These are phyloP conservation scores for Retiboletus flavoniger DNA, from an alignment of 1,284 basidiomycete genomes.

Conservation along the genomic window DNA sequence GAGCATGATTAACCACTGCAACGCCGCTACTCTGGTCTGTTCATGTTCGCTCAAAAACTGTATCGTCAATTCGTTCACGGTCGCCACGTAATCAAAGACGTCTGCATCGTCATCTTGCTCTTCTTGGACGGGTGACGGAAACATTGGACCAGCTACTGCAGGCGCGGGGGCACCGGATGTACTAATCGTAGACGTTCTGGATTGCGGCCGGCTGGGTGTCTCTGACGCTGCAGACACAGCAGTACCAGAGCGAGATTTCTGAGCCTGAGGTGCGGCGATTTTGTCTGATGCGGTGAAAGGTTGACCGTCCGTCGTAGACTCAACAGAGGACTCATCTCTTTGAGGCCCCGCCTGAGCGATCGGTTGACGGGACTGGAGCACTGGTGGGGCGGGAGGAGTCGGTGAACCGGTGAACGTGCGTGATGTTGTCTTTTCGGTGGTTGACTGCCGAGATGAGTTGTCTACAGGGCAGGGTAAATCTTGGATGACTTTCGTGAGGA, in stretches of 20 bases:
- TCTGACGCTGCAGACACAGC: constrained; percentile 20
- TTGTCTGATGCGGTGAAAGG: constrained; percentile 22
- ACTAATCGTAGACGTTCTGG: constrained; percentile 49
- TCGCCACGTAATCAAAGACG: constrained; percentile 88
- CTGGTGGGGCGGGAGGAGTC: constrained; percentile 41
- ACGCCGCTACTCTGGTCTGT: constrained; percentile 90
- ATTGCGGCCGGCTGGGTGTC: constrained; percentile 52
- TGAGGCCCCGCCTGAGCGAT: constrained; percentile 39
- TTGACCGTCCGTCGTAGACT: constrained; percentile 37
- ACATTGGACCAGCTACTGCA: constrained; percentile 23
- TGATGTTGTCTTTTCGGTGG: constrained; percentile 31
- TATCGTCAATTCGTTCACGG: constrained; percentile 88
- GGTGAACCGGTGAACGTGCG: constrained; percentile 48
- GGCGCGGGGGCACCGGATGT: constrained; percentile 25
- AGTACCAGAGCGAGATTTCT: constrained; percentile 32
- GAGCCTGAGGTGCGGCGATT: constrained; percentile 24
- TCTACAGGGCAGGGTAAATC: constrained; percentile 73
- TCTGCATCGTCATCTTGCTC: constrained; percentile 56
- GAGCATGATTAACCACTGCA: constrained; percentile 99
- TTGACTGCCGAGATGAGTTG: constrained; percentile 41
- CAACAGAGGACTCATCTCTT: constrained; percentile 46
- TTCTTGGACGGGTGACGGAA: constrained; percentile 34
- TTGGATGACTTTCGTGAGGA: constrained; percentile 84
- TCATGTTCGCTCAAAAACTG: constrained; percentile 97
- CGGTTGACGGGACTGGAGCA: constrained; percentile 47